Conservation (phyloP, 768 basidiomycete genomes). For the Cytidiella melzeri region DNA sequence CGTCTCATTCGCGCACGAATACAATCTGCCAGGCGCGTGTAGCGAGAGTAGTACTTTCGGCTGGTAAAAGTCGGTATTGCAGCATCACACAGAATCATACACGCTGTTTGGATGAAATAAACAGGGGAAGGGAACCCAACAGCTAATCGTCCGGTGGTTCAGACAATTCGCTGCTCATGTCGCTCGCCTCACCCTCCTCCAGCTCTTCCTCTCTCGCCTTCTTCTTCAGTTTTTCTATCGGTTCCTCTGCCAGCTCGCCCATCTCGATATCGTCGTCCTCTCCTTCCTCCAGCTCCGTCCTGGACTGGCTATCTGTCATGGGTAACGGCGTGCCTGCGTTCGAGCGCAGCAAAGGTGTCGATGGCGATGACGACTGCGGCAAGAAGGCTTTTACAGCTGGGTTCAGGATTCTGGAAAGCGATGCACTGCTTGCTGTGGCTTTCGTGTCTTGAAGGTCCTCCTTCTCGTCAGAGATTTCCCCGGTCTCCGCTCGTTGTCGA, state of each 20-base stretch:
- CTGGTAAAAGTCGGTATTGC: too few relatives aligned
- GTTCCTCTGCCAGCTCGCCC: constrained; percentile 82
- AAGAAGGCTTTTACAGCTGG: constrained; percentile 27
- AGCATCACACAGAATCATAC: too few relatives aligned
- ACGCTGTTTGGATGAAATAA: too few relatives aligned
- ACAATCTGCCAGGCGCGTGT: too few relatives aligned
- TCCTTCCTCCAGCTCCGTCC: constrained; percentile 31
- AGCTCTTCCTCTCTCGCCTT: constrained; percentile 53
- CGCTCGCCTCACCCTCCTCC: constrained; percentile 85
- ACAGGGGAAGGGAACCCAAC: too few relatives aligned
- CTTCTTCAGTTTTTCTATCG: constrained; percentile 41
- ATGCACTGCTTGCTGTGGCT: constrained; percentile 33
- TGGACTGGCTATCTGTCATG: constrained; percentile 1
- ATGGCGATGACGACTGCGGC: constrained; percentile 22
- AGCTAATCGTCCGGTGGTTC: constrained; percentile 58
- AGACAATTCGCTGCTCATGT: constrained; percentile 70
- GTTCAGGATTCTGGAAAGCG: constrained; percentile 26
- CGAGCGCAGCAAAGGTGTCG: constrained; percentile 19
- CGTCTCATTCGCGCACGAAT: too few relatives aligned
- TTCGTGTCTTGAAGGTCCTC: constrained; percentile 37
- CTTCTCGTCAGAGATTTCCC: constrained; percentile 34
- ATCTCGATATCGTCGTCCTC: constrained; percentile 84
- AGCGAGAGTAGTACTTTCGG: too few relatives aligned
- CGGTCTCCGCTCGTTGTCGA: constrained; percentile 13
- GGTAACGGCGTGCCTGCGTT: constrained; percentile 10